These are phyloP conservation scores for Suillus variegatus DNA, from an alignment of 768 basidiomycete genomes.

Conservation along the genomic window DNA sequence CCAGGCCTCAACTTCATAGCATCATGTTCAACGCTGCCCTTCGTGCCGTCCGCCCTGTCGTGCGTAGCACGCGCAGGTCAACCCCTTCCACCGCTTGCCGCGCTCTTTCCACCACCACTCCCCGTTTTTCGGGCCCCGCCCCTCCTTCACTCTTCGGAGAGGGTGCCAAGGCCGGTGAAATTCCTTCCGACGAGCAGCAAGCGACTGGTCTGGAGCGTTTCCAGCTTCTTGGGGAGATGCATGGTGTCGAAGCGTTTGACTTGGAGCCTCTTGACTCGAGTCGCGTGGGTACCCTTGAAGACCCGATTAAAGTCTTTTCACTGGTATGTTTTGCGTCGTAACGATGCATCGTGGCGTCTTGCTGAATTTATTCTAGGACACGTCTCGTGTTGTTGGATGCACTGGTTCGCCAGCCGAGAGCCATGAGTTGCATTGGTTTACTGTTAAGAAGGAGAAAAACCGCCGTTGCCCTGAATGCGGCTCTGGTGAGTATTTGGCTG, in stretches of 20 bases:
- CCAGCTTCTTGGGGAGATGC: constrained; percentile 85
- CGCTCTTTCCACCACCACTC: constrained; percentile 58
- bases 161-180: constrained; percentile 71
- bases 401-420: constrained; percentile 95
- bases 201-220: constrained; percentile 97
- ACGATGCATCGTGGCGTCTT: constrained; percentile 1
- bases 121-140: constrained; percentile 57
- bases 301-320: constrained; percentile 87
- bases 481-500: constrained; percentile 61
- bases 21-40: constrained; percentile 30
- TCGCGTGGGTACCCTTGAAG: constrained; percentile 81
- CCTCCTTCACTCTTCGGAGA: constrained; percentile 69
- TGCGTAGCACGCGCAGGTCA: constrained; percentile 20
- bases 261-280: constrained; percentile 80
- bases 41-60: constrained; percentile 27
- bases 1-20: constrained; percentile 12
- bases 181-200: constrained; percentile 86
- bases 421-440: constrained; percentile 91
- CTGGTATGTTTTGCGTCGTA: constrained; percentile 56
- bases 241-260: constrained; percentile 91
- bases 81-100: constrained; percentile 40
- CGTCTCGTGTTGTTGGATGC: constrained; percentile 87
- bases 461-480: constrained; percentile 93
- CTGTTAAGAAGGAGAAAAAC: constrained; percentile 60
- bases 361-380: constrained; percentile 49